Percentiles rank a stretch among this genome's conserved stretches.
phyloP scores from a whole-genome alignment of 1,284 basidiomycete genomes.

The Boletellus deceptivus region DNA sequence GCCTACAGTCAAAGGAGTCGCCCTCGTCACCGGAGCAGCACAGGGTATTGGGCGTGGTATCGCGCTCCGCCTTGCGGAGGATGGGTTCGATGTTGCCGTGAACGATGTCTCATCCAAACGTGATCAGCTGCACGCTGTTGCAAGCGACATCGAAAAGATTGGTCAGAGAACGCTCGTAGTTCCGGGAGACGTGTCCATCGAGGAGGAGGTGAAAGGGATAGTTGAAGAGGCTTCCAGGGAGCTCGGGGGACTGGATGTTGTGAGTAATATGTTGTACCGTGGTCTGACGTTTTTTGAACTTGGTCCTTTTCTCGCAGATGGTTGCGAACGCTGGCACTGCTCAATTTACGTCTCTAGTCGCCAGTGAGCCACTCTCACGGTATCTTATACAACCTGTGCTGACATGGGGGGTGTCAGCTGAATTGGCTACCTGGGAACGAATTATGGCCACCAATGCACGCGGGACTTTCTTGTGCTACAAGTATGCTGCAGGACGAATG shows the following conservation, averaged over 20 bases:
- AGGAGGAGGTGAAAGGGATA: conserved; percentile 9
- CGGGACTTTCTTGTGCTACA: neutral
- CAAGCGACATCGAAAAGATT: conserved; percentile 4
- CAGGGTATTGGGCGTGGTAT: neutral
- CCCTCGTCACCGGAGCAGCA: neutral
- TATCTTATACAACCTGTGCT: neutral
- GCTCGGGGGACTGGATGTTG: conserved; percentile 12
- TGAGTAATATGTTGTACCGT: neutral
- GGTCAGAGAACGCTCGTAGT: conserved; percentile 7
- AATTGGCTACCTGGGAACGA: conserved; percentile 24
- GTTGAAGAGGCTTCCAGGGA: neutral
- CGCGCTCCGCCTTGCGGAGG: neutral
- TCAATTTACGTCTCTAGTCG: neutral
- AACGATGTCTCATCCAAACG: neutral
- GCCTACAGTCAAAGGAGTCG: neutral
- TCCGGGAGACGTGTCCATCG: conserved; percentile 4
- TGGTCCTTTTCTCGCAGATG: conserved; percentile 1
- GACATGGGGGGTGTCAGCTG: conserved; percentile 8
- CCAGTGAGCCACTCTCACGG: conserved; percentile 1
- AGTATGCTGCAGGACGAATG: conserved; percentile 29
- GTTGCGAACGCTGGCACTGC: conserved; percentile 12
- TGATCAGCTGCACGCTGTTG: conserved; percentile 5
- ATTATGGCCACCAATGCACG: conserved; percentile 27
- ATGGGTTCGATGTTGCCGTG: neutral
- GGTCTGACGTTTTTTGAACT: neutral